Percentiles rank a stretch among this genome's conserved stretches.
Conservation (phyloP, 2,329 filamentous ascomycete genomes). For the Penicillium crustosum region DNA sequence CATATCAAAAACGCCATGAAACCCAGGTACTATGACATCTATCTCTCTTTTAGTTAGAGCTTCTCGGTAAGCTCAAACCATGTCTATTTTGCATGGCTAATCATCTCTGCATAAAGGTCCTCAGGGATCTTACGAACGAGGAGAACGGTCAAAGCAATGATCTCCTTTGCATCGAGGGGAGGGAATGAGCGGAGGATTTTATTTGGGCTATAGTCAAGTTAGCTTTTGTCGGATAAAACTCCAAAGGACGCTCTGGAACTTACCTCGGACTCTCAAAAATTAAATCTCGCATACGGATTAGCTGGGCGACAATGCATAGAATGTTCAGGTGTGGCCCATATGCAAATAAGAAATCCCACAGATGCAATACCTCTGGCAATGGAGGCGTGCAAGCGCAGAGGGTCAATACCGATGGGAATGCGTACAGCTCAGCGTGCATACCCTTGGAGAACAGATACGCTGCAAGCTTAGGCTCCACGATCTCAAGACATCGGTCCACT, state of each 20-base stretch:
- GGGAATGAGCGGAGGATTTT: conserved; percentile 88
- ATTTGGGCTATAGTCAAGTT: conserved; percentile 66
- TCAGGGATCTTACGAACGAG: conserved; percentile 88
- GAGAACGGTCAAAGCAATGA: conserved; percentile 80
- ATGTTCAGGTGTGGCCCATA: conserved; percentile 95
- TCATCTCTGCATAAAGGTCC: conserved; percentile 85
- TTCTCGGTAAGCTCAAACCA: not conserved
- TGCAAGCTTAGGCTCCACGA: conserved; percentile 86
- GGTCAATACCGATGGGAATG: conserved; percentile 91
- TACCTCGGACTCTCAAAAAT: conserved; percentile 83
- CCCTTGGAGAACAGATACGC: conserved; percentile 81
- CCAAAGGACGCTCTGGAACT: conserved; percentile 8
- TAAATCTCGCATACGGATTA: conserved; percentile 82
- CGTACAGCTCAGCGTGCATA: conserved; percentile 90
- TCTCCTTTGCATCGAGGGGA: conserved; percentile 74
- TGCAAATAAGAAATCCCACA: conserved; percentile 97
- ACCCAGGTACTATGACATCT: not conserved
- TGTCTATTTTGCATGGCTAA: conserved; percentile 68
- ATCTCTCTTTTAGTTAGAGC: not conserved
- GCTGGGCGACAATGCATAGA: conserved; percentile 91
- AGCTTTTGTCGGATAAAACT: conserved; percentile 2
- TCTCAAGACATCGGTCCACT: conserved; percentile 86
- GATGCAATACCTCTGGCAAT: conserved; percentile 82
- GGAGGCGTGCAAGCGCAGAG: conserved; percentile 95
- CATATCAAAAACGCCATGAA: conserved; percentile 16